Evolutionary conservation across 1,284 basidiomycete species (phyloP).

Genomic region (Microbotryum lychnidis-dioicae): DNA sequence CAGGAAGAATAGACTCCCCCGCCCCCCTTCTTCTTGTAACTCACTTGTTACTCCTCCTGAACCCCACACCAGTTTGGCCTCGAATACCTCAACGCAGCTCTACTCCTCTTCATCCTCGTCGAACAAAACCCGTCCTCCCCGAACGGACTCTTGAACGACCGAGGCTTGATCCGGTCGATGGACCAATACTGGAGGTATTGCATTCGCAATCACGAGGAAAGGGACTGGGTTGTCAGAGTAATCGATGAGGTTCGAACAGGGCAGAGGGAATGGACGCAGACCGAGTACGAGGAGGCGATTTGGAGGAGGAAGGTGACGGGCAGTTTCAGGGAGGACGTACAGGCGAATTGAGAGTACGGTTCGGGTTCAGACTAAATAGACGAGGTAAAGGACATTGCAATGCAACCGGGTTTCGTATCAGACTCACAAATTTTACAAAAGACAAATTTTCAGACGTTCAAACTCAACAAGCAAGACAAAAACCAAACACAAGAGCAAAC

Average conservation of each 20-base stretch:
- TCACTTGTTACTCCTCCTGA: too few relatives aligned
- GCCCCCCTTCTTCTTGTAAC: too few relatives aligned
- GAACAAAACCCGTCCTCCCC: conserved; percentile 1
- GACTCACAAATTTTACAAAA: too few relatives aligned
- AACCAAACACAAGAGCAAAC: too few relatives aligned
- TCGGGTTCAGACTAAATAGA: too few relatives aligned
- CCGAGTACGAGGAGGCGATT: conserved; percentile 12
- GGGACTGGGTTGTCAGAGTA: neutral
- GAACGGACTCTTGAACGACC: conserved; percentile 2
- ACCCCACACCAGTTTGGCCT: conserved; percentile 13
- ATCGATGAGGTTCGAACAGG: conserved; percentile 4
- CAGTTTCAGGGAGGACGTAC: neutral
- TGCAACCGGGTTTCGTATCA: too few relatives aligned
- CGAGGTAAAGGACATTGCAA: too few relatives aligned
- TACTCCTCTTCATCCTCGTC: conserved; percentile 20
- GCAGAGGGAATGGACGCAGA: neutral
- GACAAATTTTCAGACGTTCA: too few relatives aligned
- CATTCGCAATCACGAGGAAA: conserved; percentile 12
- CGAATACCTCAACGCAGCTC: conserved; percentile 17
- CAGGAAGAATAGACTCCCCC: too few relatives aligned
- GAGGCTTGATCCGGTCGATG: conserved; percentile 9
- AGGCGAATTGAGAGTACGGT: too few relatives aligned
- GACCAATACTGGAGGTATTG: conserved; percentile 25
- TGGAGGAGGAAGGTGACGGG: neutral
- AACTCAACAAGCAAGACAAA: too few relatives aligned